These are phyloP conservation scores for Exophiala phaeomuriformis DNA, from an alignment of 2,329 filamentous ascomycete genomes.

Conservation along the genomic window DNA sequence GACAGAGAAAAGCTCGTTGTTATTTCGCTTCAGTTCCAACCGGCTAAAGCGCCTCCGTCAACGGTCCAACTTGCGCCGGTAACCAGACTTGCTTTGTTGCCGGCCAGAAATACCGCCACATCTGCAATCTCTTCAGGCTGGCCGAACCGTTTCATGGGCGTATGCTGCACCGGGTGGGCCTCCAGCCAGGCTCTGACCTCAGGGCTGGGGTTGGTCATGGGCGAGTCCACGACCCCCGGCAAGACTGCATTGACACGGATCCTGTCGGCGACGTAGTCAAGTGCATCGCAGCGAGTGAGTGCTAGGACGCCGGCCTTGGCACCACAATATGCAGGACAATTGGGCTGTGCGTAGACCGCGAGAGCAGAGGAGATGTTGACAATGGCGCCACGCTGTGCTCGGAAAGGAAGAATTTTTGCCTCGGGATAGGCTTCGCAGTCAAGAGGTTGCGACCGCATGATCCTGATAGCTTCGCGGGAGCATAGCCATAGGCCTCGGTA, in stretches of 20 bases:
- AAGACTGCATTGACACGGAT: constrained; percentile 37
- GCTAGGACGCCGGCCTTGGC: constrained; percentile 41
- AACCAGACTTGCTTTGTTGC: constrained; percentile 13
- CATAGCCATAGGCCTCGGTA: constrained; percentile 47
- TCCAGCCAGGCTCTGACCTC: constrained; percentile 9
- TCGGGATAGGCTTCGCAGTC: constrained; percentile 38
- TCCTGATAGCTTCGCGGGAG: constrained; percentile 39
- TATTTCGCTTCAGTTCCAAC: constrained; percentile 1
- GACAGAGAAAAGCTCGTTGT: no score
- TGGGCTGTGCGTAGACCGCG: constrained; percentile 34
- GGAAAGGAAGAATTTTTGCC: constrained; percentile 27
- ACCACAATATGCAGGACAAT: constrained; percentile 37
- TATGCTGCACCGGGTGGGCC: constrained; percentile 5
- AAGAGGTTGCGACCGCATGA: constrained; percentile 36
- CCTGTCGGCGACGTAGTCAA: constrained; percentile 30
- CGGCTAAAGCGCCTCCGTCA: constrained; percentile 8
- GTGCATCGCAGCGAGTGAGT: constrained; percentile 37
- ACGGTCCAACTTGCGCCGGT: constrained; percentile 12
- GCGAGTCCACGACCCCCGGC: constrained; percentile 43
- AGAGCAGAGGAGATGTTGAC: constrained; percentile 50
- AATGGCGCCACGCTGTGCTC: constrained; percentile 42
- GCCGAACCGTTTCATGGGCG: constrained; percentile 31
- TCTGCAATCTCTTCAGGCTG: constrained; percentile 64
- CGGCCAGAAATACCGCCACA: constrained; percentile 41
- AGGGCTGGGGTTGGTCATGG: constrained; percentile 33